Base-by-base conservation (phyloP, 2,329 filamentous ascomycete species). In the Paecilomyces sp. region DNA sequence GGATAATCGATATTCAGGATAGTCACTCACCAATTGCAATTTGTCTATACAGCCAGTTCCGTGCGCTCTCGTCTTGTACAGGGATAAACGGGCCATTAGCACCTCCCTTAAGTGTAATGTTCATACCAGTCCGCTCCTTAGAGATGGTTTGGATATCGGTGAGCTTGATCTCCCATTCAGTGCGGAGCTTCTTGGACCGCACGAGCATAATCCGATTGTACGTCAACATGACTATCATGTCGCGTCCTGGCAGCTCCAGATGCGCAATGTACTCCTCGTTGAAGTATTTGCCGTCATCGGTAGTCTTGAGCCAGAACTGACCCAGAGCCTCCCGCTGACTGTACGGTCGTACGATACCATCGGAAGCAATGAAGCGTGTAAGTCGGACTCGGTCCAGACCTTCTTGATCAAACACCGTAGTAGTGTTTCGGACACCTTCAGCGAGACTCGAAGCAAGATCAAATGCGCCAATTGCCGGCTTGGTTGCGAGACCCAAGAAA, bases 281-380 rank as follows among this genome's bases (percentile, higher is more conserved):
- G 83, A 99, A 99, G 81, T 93, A 97, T 74, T 92, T 94, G 62
- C 94, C 94, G 65, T 97, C 94, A 76, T 99, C 94, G 11, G 96
- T 87, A 61, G 96, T 96, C 82, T 99, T 99, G 64, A 99, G 87
- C 95, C 94, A 99, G 80, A 91, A 97, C 74, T 99, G 94, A 0
- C 94, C 94, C 2, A 99, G 86, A 0, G 94, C 92, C 80, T 99
- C 94, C 54, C 94, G 90, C 71, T 96, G 90, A 59, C 88, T 92
- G 80, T 96, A 99, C 0, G 94, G 92, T 2, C 93, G 88, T 34
- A 99, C 92, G 61, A 99, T 90, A 50, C 94, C 94, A 72, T 99
- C 93, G 51, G 88, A 85, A 15, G 91, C 90, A 62, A 99, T 91
- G 78, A 96, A 97, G 18, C 94, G 89, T 5, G 92, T 90, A 57